These are phyloP conservation scores for Skeletonema menzelii DNA, from an alignment of 108 stramenopile species.

Conservation along the genomic window DNA sequence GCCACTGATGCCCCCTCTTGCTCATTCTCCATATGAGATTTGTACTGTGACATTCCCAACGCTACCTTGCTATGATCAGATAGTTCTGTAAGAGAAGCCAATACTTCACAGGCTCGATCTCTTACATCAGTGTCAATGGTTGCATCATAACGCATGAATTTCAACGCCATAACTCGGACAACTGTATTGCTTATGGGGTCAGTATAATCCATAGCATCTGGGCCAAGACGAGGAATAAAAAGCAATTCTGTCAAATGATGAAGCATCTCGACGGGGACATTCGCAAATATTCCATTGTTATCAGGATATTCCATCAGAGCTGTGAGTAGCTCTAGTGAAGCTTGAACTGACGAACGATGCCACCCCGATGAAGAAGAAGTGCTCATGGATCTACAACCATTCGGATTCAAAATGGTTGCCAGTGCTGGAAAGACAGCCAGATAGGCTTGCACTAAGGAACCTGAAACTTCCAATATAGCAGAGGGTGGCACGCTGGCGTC, in stretches of 20 bases:
- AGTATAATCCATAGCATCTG: slow-evolving; percentile 76
- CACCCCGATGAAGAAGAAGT: slow-evolving; percentile 40
- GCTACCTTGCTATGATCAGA: slow-evolving; percentile 57
- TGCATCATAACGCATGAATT: slow-evolving; percentile 71
- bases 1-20: background rate
- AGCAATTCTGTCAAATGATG: slow-evolving; percentile 65
- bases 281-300: slow-evolving; percentile 59
- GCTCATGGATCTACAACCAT: slow-evolving; percentile 30
- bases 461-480: slow-evolving; percentile 27
- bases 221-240: slow-evolving; percentile 74
- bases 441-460: slow-evolving; percentile 24
- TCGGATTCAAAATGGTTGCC: slow-evolving; percentile 33
- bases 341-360: slow-evolving; percentile 47
- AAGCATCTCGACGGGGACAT: slow-evolving; percentile 61
- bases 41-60: slow-evolving; percentile 38
- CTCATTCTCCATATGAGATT: slow-evolving; percentile 18
- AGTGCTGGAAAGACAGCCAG: slow-evolving; percentile 44
- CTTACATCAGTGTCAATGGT: slow-evolving; percentile 81
- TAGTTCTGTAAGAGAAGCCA: slow-evolving; percentile 71
- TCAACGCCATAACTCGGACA: slow-evolving; percentile 60
- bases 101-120: slow-evolving; percentile 76
- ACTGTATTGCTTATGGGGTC: slow-evolving; percentile 76
- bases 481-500: slow-evolving; percentile 25
- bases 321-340: slow-evolving; percentile 36
- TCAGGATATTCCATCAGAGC: slow-evolving; percentile 51